These are phyloP conservation scores for Penicillium samsonianum DNA, from an alignment of 495 filamentous ascomycete genomes.

Conservation along the genomic window DNA sequence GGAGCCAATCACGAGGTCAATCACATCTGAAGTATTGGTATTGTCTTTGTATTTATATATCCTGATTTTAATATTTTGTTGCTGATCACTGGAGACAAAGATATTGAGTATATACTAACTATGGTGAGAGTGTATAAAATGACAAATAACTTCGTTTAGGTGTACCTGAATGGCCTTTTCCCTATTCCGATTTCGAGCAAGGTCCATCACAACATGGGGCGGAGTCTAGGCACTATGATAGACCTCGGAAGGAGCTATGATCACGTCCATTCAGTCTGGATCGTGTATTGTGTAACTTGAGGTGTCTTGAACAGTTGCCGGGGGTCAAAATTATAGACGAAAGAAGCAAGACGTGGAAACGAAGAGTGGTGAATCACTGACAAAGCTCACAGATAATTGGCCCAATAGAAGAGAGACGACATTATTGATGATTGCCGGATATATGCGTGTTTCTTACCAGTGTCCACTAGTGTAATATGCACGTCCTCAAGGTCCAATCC, in stretches of 20 bases:
- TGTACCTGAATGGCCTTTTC: conserved; percentile 4
- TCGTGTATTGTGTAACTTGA: conserved; percentile 26
- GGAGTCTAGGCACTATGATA: conserved; percentile 19
- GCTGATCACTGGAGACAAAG: neutral
- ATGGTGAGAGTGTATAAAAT: neutral
- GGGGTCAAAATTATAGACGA: neutral
- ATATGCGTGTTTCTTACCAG: neutral
- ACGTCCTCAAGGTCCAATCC: conserved; percentile 6
- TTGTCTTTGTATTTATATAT: conserved; percentile 11
- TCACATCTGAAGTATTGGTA: conserved; percentile 13
- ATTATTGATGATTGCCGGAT: neutral
- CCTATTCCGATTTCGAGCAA: neutral
- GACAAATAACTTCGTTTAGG: neutral
- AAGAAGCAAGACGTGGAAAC: neutral
- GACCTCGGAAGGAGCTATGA: conserved; percentile 8
- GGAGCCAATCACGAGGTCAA: conserved; percentile 15
- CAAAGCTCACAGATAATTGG: neutral
- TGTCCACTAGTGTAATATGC: conserved; percentile 12
- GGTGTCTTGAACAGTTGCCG: conserved; percentile 19
- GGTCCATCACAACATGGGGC: conserved; percentile 17
- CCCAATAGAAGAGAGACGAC: neutral
- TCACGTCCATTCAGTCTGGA: conserved; percentile 11
- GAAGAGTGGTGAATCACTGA: neutral
- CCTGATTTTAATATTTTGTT: neutral
- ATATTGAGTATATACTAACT: neutral